phyloP scores from a whole-genome alignment of 2,329 filamentous ascomycete species.

The Colletotrichum musae region DNA sequence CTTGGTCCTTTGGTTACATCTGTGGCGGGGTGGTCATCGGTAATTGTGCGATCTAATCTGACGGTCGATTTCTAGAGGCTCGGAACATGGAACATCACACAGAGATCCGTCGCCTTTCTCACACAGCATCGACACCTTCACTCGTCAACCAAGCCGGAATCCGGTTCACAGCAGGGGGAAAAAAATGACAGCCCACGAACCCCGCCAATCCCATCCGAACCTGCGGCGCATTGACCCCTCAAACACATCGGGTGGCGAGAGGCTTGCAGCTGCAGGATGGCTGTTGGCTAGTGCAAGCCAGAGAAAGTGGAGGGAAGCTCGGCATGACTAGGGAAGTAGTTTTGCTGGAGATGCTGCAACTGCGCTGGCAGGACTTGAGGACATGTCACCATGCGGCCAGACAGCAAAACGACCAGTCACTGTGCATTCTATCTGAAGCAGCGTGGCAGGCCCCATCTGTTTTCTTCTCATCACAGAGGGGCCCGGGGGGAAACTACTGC shows the following conservation, averaged over 20 bases:
- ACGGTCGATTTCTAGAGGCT: background rate
- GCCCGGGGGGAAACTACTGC: background rate
- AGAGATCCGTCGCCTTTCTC: background rate
- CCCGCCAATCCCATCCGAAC: slow-evolving; percentile 27
- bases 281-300: background rate
- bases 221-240: slow-evolving; percentile 23
- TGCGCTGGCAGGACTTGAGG: slow-evolving; percentile 11
- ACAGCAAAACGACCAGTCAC: background rate
- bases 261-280: slow-evolving; percentile 29
- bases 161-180: background rate
- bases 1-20: background rate
- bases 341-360: slow-evolving; percentile 19
- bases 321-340: background rate
- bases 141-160: too few relatives aligned
- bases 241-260: slow-evolving; percentile 32
- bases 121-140: background rate
- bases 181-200: background rate
- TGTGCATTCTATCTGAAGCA: slow-evolving; percentile 6
- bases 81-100: background rate
- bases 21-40: background rate
- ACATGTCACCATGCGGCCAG: slow-evolving; percentile 16
- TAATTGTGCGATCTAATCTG: background rate
- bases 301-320: background rate
- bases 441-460: background rate
- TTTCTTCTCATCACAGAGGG: too few relatives aligned